Percentiles rank a stretch among this genome's conserved stretches.
phyloP scores from a whole-genome alignment of 257 asterid species.

The Osmanthus fragrans region DNA sequence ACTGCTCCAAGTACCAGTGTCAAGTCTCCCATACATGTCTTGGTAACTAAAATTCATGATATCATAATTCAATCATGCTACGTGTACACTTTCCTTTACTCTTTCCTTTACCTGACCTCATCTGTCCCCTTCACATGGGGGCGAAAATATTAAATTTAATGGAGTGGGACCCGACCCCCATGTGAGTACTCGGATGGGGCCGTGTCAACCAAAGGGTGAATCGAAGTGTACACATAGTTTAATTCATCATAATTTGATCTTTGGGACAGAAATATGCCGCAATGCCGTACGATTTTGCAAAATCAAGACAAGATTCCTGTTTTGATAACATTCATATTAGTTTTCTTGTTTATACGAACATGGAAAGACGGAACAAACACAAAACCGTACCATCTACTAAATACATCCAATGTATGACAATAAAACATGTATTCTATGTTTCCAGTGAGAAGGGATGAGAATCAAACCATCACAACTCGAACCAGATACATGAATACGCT shows the following conservation, averaged over 20 bases:
- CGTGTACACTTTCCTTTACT: no score
- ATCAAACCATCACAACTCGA: not conserved
- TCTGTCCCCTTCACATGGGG: no score
- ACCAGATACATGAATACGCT: not conserved
- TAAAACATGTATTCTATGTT: not conserved
- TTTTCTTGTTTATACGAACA: not conserved
- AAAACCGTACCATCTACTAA: not conserved
- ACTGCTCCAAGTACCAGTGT: slow-evolving; percentile 48
- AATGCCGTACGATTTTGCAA: not conserved
- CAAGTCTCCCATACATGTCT: slow-evolving; percentile 18
- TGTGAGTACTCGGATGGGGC: no score
- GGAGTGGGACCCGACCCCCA: no score
- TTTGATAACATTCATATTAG: not conserved
- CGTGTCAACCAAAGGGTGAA: no score
- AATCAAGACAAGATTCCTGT: slow-evolving; percentile 25
- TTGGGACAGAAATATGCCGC: not conserved
- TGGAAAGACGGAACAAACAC: not conserved
- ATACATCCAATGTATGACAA: not conserved
- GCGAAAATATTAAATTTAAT: no score
- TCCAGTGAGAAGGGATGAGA: not conserved
- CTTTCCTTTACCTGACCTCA: no score
- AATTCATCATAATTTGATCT: not conserved
- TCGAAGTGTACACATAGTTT: no score
- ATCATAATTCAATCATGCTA: no score
- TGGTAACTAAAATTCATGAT: not conserved